These are phyloP conservation scores for Populus pruinosa DNA, from an alignment of 345 rosid species.

Conservation along the genomic window DNA sequence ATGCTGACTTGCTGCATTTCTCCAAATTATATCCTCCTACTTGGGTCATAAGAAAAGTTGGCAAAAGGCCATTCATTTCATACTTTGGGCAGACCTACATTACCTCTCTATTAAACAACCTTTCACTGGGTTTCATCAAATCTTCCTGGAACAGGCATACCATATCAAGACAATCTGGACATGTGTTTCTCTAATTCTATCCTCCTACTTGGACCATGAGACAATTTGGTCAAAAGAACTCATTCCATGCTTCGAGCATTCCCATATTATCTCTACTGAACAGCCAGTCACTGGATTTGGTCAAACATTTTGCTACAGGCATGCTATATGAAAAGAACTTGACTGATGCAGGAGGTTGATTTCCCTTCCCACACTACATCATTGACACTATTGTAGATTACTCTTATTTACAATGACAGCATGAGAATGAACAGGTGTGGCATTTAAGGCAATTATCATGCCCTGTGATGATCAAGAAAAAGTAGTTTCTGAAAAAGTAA, in stretches of 20 bases:
- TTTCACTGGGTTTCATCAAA: not conserved
- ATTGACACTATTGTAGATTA: not conserved
- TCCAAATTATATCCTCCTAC: not conserved
- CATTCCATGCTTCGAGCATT: not conserved
- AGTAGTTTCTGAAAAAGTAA: not conserved
- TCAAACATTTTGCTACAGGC: too few relatives aligned
- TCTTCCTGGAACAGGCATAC: not conserved
- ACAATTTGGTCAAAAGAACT: not conserved
- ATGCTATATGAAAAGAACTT: too few relatives aligned
- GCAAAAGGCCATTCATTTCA: not conserved
- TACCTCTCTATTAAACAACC: not conserved
- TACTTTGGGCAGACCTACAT: not conserved
- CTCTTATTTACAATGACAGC: not conserved
- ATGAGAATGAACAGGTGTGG: not conserved
- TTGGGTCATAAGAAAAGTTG: not conserved
- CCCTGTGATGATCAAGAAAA: too few relatives aligned
- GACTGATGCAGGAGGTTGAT: too few relatives aligned
- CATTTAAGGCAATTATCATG: too few relatives aligned
- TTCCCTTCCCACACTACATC: too few relatives aligned
- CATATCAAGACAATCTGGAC: not conserved
- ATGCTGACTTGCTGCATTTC: not conserved
- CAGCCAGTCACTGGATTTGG: not conserved
- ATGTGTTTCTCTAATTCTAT: too few relatives aligned
- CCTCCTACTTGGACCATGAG: not conserved
- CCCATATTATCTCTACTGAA: not conserved